Conservation (phyloP, 495 filamentous ascomycete genomes). For the Amniculicola lignicola region DNA sequence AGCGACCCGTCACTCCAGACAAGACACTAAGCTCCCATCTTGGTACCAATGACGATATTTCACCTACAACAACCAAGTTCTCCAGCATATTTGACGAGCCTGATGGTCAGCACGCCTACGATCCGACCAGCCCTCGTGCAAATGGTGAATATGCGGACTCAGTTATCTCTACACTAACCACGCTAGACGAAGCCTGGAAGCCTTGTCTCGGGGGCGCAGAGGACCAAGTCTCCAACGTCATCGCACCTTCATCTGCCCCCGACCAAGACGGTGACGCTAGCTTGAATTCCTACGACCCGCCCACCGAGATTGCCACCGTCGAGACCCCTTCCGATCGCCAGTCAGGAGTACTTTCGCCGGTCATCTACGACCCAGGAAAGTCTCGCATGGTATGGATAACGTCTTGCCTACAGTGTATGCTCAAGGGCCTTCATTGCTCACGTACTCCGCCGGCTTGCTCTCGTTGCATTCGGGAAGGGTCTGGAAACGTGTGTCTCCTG, state of each 20-base stretch:
- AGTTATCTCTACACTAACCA: too few species aligned
- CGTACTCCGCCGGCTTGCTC: slow-evolving; percentile 24
- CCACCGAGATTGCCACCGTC: background rate
- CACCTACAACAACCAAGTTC: slow-evolving; percentile 16
- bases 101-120: background rate
- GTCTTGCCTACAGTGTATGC: slow-evolving; percentile 31
- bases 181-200: background rate
- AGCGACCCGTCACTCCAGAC: too few species aligned
- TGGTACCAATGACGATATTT: background rate
- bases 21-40: too few species aligned
- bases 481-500: slow-evolving; percentile 20
- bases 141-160: background rate
- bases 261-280: background rate
- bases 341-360: background rate
- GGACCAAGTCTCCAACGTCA: too few species aligned
- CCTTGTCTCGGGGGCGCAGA: background rate
- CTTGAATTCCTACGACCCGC: background rate
- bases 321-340: background rate
- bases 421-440: slow-evolving; percentile 26
- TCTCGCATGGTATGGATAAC: slow-evolving; percentile 12
- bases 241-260: too few species aligned
- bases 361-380: background rate
- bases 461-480: slow-evolving; percentile 25
- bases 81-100: slow-evolving; percentile 16
- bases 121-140: background rate